Base-by-base conservation (phyloP, 805 yeast genomes). In the Wickerhamomyces chambardii region DNA sequence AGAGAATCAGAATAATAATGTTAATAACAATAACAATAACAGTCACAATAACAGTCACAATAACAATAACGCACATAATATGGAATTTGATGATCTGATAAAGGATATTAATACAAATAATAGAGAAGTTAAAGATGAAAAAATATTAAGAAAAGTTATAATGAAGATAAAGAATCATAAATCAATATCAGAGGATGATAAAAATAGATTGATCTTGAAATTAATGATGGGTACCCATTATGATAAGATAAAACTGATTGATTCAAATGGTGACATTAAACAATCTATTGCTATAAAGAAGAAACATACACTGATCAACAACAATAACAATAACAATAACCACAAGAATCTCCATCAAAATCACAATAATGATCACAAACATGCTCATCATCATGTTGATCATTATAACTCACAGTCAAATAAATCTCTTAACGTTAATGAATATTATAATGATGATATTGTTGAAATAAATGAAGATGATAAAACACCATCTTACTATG, bases 211-310 rank as follows among this genome's bases (percentile, higher is more conserved):
- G 38, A 74, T 78, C 15, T 83, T 82, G 30, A 64, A 70, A 40
- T 56, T 80, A 35, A 79, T 79, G 86, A 76, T 80, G 72, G 75
- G 80, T 7, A 73, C 82, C 31, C 75, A 73, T 40, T 67, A 71
- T 39, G 73, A 70, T 39, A 73, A 69, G 41, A 51, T 66, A 25
- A 58, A 59, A 51, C 46, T 56, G 49, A 48, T 45, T 43, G 41
- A 54, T 45, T 37, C 42, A 32, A 35, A 53, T 15, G 52, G 49
- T 8, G 48, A 43, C 17, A 48, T 24, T 14, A 24, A 24, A 14
- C 27, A 24, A 6, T 24, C 27, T 11, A 24, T 24, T 24, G 27
- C 9, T 24, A 24, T 24, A 11, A 24, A 24, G 12, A 24, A 11
- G 12, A 24, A 14, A 24, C 5, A 24, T 6, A 24, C 10, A 4